Base-by-base conservation (phyloP, 805 yeast genomes). In the Tetrapisispora nanseiensis region DNA sequence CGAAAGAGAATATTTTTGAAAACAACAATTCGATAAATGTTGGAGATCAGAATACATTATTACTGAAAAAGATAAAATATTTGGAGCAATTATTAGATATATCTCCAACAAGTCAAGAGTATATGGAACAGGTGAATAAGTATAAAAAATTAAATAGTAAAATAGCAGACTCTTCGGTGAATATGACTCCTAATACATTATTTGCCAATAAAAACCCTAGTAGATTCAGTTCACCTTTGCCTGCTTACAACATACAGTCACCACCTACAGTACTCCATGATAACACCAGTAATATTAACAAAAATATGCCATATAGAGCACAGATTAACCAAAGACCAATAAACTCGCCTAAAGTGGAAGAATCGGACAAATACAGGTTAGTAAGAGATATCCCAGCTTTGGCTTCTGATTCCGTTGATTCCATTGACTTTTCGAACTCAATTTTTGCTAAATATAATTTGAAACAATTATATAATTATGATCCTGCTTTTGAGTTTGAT, bases 401-500 rank as follows among this genome's bases (percentile, higher is more conserved):
- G 29, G 34, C 51, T 2, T 38, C 49, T 13, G 62, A 62, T 41
- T 54, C 62, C 4, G 44, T 67, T 22, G 73, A 69, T 29, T 57
- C 70, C 0, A 56, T 67, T 11, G 71, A 69, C 43, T 63, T 66
- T 41, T 52, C 67, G 2, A 62, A 58, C 38, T 69, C 71, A 31
- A 59, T 70, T 9, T 61, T 76, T 29, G 66, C 70, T 3, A 71
- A 70, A 40, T 75, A 73, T 50, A 66, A 72, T 42, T 50, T 74
- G 28, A 57, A 61, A 37, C 74, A 71, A 23, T 71, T 70, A 49
- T 46, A 73, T 22, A 58, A 63, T 18, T 57, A 59, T 46, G 76
- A 74, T 40, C 81, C 82, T 1, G 72, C 71, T 3, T 68, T 69
- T 43, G 74, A 74, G 41, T 65, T 76, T 41, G 79, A 76, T 48